phyloP scores from a whole-genome alignment of 306 rosid species.

The Trichosanthes truncata region DNA sequence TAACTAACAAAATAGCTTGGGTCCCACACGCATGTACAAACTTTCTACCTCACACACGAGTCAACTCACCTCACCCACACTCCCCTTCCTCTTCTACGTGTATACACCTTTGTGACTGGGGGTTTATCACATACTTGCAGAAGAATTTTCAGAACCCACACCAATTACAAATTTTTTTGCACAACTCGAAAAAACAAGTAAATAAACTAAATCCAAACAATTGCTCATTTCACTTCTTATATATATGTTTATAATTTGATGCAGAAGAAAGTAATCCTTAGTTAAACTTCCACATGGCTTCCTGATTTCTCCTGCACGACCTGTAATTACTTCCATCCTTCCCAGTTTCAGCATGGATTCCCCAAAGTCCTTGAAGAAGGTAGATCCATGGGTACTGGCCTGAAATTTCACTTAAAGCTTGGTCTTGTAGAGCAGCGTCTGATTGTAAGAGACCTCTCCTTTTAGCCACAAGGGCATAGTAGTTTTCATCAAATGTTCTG shows the following conservation, averaged over 20 bases:
- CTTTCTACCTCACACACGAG: too few species aligned
- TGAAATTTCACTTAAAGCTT: slow-evolving; percentile 16
- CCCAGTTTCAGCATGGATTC: slow-evolving; percentile 37
- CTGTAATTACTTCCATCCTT: slow-evolving; percentile 26
- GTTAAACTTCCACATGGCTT: slow-evolving; percentile 20
- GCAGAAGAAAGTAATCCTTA: background rate
- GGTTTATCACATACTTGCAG: too few species aligned
- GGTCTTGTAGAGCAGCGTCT: slow-evolving; percentile 30
- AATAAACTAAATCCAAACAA: background rate
- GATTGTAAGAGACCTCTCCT: slow-evolving; percentile 28
- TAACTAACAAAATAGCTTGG: too few species aligned
- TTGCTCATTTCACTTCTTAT: background rate
- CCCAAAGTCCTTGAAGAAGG: slow-evolving; percentile 31
- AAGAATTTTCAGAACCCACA: background rate
- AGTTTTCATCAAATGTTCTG: slow-evolving; percentile 16
- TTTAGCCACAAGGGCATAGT: slow-evolving; percentile 25
- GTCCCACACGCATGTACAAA: too few species aligned
- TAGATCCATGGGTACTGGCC: background rate
- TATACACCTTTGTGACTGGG: too few species aligned
- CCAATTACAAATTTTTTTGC: background rate
- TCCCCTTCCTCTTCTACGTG: too few species aligned
- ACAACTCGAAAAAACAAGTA: background rate
- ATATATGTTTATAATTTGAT: background rate
- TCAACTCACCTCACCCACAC: too few species aligned
- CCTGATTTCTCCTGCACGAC: slow-evolving; percentile 24